Base-by-base conservation (phyloP, 225 moss, liverwort and hornwort species). In the Marchantia polymorpha region DNA sequence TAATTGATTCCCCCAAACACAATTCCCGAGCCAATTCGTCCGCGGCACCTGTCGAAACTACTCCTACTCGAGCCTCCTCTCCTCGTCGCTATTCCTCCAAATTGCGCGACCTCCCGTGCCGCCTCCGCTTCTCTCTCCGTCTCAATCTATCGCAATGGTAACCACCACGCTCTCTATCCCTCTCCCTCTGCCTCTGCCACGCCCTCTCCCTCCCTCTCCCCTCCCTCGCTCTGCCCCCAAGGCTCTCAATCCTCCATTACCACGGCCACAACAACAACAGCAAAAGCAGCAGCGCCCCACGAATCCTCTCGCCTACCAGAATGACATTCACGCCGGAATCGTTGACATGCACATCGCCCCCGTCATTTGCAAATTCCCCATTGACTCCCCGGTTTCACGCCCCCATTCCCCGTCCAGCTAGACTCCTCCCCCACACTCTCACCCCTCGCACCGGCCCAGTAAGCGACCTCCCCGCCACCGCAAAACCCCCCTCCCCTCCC, bases 81-180 rank as follows among this genome's bases (percentile, higher is more conserved):
- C 50, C 19, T 15, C 73, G 16, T 14, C 20, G 5, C 27, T 29
- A 0, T 39, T 39, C n/a, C 6, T 54, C 54, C 29, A 73, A 14
- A 52, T 27, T 55, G 53, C 15, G 54, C 23, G 52, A 16, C 12
- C 27, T 29, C 52, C 73, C 23, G 12, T 73, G 27, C 53, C 29
- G 46, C 47, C 47, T 16, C 69, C 73, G 13, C 54, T 29, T 73
- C 53, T 9, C 3, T 55, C 73, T 26, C 73, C 54, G 29, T n/a
- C 54, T 73, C 53, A 73, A 53, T 73, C 73, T 73, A 26, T 72
- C 23, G 27, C 14, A 29, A 25, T 73, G 26, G 73, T 73, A 73
- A 73, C 73, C 52, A 73, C 73, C 73, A 73, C 54, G 0, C 29
- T 17, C 53, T 54, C 25, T 23, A 53, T 54, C 15, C 9, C 46